A percentile compares a stretch with the other conserved stretches of the same genome.
Evolutionary conservation across 768 basidiomycete genomes (phyloP).

Genomic region (Rhizopogon sp.): DNA sequence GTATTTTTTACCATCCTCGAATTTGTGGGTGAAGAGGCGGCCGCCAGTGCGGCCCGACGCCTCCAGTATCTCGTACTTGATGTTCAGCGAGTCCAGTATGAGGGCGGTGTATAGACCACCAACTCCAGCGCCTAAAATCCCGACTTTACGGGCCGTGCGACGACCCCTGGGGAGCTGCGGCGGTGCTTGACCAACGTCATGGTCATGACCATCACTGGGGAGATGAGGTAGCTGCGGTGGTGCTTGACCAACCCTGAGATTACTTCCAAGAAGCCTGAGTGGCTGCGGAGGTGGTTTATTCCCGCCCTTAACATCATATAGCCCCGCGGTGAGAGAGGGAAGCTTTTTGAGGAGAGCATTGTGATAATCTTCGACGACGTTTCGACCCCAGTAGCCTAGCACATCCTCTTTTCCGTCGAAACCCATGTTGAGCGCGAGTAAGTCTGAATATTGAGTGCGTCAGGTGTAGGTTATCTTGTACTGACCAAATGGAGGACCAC

Average conservation of each 20-base stretch:
- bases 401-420: constrained; percentile 9
- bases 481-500: too few relatives aligned
- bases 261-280: not conserved
- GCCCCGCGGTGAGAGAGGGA: not conserved
- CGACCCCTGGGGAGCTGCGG: too few relatives aligned
- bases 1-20: constrained; percentile 22
- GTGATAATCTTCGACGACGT: constrained; percentile 10
- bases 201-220: not conserved
- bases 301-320: not conserved
- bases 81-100: constrained; percentile 37
- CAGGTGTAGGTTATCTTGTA: not conserved
- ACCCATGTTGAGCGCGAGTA: not conserved
- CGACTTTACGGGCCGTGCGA: constrained; percentile 7
- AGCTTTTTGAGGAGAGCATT: constrained; percentile 1
- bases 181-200: too few relatives aligned
- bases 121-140: constrained; percentile 16
- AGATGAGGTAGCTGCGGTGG: not conserved
- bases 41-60: constrained; percentile 36
- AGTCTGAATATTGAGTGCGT: not conserved
- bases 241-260: too few relatives aligned
- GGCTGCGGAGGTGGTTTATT: too few relatives aligned
- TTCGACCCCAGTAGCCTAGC: constrained; percentile 11
- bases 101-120: constrained; percentile 39
- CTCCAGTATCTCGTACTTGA: constrained; percentile 44
- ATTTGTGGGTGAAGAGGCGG: constrained; percentile 38